A percentile compares a stretch with the other conserved stretches of the same genome.
These are phyloP conservation scores for Tuber microsphaerosporum DNA, from an alignment of 495 filamentous ascomycete genomes.

Conservation along the genomic window DNA sequence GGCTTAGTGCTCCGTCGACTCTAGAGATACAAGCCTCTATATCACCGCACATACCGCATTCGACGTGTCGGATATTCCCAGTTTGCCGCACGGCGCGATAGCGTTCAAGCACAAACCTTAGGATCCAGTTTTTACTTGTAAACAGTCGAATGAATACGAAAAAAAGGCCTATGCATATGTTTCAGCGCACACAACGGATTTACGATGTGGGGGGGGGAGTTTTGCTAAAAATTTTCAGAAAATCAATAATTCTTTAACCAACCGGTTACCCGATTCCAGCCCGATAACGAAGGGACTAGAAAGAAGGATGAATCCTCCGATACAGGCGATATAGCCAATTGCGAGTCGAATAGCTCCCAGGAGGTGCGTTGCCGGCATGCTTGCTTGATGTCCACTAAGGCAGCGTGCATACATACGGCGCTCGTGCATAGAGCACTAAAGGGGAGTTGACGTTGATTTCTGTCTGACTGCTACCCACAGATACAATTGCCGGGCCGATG, in stretches of 20 bases:
- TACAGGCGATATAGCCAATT: not conserved
- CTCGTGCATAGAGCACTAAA: not conserved
- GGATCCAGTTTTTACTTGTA: not conserved
- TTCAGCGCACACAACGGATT: not conserved
- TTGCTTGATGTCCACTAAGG: not conserved
- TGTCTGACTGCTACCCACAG: not conserved
- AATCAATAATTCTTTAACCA: not conserved
- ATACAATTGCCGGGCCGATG: not conserved
- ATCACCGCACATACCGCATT: not conserved
- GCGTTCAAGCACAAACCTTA: not conserved
- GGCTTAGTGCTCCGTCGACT: not conserved
- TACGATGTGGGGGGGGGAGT: not conserved
- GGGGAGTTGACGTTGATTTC: not conserved
- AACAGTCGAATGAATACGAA: not conserved
- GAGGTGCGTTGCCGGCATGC: not conserved
- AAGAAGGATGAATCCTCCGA: not conserved
- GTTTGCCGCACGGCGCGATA: not conserved
- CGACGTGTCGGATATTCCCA: not conserved
- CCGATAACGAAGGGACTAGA: not conserved
- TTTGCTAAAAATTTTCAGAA: not conserved
- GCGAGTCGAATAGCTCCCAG: not conserved
- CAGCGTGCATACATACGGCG: not conserved
- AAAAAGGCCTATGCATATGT: not conserved
- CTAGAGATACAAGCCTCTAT: not conserved
- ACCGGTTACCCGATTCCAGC: not conserved